A percentile compares a stretch with the other conserved stretches of the same genome.
phyloP scores from a whole-genome alignment of 768 basidiomycete genomes.

The Suillus ampliporus region DNA sequence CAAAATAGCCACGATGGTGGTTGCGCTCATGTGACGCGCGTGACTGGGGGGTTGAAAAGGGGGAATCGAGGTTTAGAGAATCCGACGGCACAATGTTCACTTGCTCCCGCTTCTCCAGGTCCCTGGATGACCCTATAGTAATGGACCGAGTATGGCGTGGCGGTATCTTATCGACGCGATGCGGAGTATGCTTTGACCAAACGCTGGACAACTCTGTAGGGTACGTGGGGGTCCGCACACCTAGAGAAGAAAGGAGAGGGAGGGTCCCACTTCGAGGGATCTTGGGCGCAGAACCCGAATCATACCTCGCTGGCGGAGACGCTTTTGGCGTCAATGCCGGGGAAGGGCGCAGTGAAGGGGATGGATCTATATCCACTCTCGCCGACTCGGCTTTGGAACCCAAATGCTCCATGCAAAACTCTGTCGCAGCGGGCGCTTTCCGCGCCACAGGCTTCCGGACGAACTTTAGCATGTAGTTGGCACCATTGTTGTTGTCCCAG shows the following conservation, averaged over 20 bases:
- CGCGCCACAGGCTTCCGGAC: constrained; percentile 32
- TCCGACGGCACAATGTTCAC: constrained; percentile 24
- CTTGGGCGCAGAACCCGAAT: constrained; percentile 58
- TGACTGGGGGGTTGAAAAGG: constrained; percentile 31
- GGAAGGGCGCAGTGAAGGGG: constrained; percentile 27
- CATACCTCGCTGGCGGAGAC: constrained; percentile 60
- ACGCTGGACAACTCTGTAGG: constrained; percentile 51
- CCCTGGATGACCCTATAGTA: constrained; percentile 57
- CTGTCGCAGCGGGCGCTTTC: constrained; percentile 36
- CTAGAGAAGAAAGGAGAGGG: constrained; percentile 11
- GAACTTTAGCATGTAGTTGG: constrained; percentile 83
- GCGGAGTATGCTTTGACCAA: constrained; percentile 34
- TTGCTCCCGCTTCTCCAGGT: constrained; percentile 42
- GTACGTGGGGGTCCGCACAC: constrained; percentile 47
- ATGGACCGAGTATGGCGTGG: constrained; percentile 6
- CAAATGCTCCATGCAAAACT: constrained; percentile 63
- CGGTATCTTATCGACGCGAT: constrained; percentile 10
- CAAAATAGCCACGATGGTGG: constrained; percentile 65
- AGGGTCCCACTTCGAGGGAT: constrained; percentile 48
- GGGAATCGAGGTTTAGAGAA: constrained; percentile 35
- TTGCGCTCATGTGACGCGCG: constrained; percentile 42
- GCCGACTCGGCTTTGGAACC: constrained; percentile 39
- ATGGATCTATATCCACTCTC: constrained; percentile 27
- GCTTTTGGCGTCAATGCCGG: constrained; percentile 34
- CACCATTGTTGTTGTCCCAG: constrained; percentile 90